Percentiles rank a stretch among this genome's conserved stretches.
phyloP scores from a whole-genome alignment of 805 yeast species.

The Myxozyma monticola region DNA sequence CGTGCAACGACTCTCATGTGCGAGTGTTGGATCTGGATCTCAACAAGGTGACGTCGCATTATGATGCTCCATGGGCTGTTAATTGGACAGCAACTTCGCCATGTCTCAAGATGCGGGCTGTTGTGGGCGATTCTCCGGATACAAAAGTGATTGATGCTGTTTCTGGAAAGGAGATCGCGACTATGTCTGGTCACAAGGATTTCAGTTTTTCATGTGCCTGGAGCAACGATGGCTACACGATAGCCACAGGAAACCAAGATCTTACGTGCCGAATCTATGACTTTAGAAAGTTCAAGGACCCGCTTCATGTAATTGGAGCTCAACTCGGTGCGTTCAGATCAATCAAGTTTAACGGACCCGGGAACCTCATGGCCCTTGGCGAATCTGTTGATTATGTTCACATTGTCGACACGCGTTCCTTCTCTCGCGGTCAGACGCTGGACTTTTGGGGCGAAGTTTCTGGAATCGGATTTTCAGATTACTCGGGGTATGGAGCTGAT shows the following conservation, averaged over 20 bases:
- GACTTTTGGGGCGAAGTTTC: slow-evolving; percentile 60
- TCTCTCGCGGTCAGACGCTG: slow-evolving; percentile 46
- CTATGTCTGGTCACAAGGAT: slow-evolving; percentile 52
- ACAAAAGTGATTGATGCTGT: slow-evolving; percentile 51
- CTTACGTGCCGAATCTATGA: slow-evolving; percentile 51
- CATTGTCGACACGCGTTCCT: slow-evolving; percentile 42
- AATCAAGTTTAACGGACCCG: slow-evolving; percentile 50
- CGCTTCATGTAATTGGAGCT: slow-evolving; percentile 41
- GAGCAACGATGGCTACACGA: slow-evolving; percentile 45
- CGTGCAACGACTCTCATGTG: slow-evolving; percentile 53
- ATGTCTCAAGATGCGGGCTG: slow-evolving; percentile 43
- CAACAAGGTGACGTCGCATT: slow-evolving; percentile 25
- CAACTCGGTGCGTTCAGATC: slow-evolving; percentile 53
- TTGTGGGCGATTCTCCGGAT: slow-evolving; percentile 54
- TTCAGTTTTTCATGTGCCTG: slow-evolving; percentile 63
- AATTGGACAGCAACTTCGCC: slow-evolving; percentile 52
- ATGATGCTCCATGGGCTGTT: slow-evolving; percentile 48
- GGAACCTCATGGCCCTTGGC: slow-evolving; percentile 53
- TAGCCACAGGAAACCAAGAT: slow-evolving; percentile 64
- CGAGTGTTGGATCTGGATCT: slow-evolving; percentile 45
- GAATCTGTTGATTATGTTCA: slow-evolving; percentile 63
- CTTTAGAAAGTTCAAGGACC: slow-evolving; percentile 39
- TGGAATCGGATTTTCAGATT: slow-evolving; percentile 48
- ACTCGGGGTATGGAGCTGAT: slow-evolving; percentile 5
- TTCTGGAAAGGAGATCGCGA: slow-evolving; percentile 28